Percentiles rank a stretch among this genome's conserved stretches.
Conservation (phyloP, 495 filamentous ascomycete species). For the Penicillium coffeae region DNA sequence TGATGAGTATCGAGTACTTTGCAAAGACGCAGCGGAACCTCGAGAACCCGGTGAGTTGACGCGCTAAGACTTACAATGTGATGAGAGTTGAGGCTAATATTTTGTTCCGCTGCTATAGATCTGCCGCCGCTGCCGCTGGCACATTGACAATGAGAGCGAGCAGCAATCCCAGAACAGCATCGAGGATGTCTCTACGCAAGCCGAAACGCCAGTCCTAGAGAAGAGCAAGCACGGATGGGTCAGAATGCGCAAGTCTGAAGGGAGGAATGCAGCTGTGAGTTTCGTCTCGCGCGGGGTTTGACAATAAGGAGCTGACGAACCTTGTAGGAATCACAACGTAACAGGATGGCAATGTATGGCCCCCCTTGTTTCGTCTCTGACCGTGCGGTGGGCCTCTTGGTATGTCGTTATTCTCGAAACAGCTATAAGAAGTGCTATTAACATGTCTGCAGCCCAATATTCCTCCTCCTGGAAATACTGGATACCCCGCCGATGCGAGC, state of each 20-base stretch:
- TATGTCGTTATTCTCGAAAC: background rate
- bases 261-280: background rate
- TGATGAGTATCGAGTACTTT: background rate
- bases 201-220: background rate
- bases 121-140: constrained; percentile 2
- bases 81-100: background rate
- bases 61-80: background rate
- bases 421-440: background rate
- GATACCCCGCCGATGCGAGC: background rate
- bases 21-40: constrained; percentile 1
- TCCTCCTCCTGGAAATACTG: background rate
- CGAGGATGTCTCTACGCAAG: background rate
- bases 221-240: background rate
- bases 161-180: background rate
- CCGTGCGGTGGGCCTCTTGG: background rate
- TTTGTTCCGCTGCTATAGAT: background rate
- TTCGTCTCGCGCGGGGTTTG: background rate
- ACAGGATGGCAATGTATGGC: background rate
- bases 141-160: background rate
- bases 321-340: background rate
- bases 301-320: background rate
- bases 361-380: background rate
- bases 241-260: background rate
- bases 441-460: background rate
- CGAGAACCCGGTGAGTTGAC: constrained; percentile 1